These are phyloP conservation scores for Bothriochloa decipiens DNA, from an alignment of 176 grass and related monocot species.

Conservation along the genomic window DNA sequence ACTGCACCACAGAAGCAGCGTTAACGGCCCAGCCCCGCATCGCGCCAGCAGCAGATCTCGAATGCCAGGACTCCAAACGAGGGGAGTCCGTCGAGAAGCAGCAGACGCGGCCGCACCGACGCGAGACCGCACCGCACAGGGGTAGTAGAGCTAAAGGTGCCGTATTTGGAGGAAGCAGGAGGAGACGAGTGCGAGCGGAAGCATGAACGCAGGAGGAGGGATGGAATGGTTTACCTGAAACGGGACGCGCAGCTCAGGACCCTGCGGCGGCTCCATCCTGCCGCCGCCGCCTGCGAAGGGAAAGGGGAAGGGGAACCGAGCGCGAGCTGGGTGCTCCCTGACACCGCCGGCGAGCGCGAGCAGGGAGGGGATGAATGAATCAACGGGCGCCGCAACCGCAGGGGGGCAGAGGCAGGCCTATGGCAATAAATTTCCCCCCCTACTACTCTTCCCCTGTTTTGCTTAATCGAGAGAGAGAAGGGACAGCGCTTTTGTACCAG, in stretches of 20 bases:
- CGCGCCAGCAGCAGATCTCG: neutral
- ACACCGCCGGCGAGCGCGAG: too few species aligned
- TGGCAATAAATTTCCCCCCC: neutral
- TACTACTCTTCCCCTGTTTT: neutral
- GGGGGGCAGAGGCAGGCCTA: neutral
- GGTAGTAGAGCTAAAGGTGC: neutral
- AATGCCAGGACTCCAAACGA: neutral
- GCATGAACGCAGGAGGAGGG: too few species aligned
- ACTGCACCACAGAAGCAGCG: neutral
- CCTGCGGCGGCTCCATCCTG: neutral
- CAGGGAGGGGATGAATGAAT: neutral
- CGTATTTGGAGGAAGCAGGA: neutral
- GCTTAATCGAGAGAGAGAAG: neutral
- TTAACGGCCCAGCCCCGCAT: neutral
- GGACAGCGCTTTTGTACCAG: neutral
- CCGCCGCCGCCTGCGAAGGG: neutral
- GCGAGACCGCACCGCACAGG: neutral
- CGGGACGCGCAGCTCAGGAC: conserved; percentile 6
- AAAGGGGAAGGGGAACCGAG: neutral
- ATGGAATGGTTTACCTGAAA: neutral
- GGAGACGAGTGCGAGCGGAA: too few species aligned
- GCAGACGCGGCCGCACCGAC: neutral
- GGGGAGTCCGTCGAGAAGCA: neutral
- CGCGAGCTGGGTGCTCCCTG: neutral
- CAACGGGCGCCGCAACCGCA: neutral